A percentile compares a stretch with the other conserved stretches of the same genome.
Conservation (phyloP, 2,329 filamentous ascomycete species). For the Phialemonium atrogriseum region DNA sequence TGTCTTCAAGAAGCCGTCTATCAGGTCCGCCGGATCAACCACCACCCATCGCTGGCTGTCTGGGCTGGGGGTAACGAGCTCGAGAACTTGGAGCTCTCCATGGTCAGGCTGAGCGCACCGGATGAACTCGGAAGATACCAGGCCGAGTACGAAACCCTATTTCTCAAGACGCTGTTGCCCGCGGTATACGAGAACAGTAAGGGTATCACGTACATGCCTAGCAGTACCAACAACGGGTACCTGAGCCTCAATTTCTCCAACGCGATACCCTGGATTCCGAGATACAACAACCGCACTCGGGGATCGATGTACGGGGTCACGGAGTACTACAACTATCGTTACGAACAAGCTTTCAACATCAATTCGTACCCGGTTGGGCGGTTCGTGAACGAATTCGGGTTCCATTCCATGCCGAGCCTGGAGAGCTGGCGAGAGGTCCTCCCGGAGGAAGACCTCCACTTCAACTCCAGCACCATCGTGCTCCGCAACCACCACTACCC, state of each 20-base stretch:
- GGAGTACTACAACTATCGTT: conserved; percentile 52
- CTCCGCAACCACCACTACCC: conserved; percentile 54
- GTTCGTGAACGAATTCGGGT: conserved; percentile 58
- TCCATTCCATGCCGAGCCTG: conserved; percentile 52
- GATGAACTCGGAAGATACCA: conserved; percentile 31
- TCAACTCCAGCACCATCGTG: conserved; percentile 47
- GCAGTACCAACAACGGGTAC: conserved; percentile 52
- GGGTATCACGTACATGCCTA: conserved; percentile 53
- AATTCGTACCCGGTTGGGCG: conserved; percentile 47
- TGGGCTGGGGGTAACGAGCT: conserved; percentile 54
- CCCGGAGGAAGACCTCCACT: conserved; percentile 38
- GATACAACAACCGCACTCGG: conserved; percentile 44
- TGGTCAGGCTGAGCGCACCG: conserved; percentile 29
- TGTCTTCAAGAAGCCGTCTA: conserved; percentile 47
- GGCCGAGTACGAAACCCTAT: conserved; percentile 49
- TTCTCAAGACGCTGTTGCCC: conserved; percentile 44
- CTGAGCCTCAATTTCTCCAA: conserved; percentile 43
- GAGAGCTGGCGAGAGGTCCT: conserved; percentile 50
- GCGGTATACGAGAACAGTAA: conserved; percentile 49
- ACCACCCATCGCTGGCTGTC: conserved; percentile 47
- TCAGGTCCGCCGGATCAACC: conserved; percentile 52
- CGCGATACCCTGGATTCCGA: conserved; percentile 42
- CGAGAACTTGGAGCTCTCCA: conserved; percentile 42
- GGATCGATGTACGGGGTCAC: conserved; percentile 52
- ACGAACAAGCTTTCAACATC: conserved; percentile 42